Conservation (phyloP, 805 yeast species). For the Candida rishiriensis region DNA sequence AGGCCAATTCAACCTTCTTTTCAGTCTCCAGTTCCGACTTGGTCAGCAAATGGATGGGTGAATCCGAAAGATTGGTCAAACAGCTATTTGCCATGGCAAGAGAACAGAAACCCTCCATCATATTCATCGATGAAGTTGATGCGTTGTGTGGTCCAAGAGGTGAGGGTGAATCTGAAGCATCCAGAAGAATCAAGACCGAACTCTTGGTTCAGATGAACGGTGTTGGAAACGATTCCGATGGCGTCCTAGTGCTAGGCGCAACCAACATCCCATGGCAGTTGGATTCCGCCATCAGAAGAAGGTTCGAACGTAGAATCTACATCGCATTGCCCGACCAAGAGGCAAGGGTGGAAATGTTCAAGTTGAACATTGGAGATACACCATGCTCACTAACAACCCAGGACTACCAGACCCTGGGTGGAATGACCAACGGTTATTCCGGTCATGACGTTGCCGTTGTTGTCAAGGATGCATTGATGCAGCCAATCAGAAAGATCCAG, state of each 20-base stretch:
- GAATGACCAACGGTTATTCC: conserved; percentile 94
- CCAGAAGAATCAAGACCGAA: conserved; percentile 93
- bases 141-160: conserved; percentile 98
- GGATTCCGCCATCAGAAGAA: conserved; percentile 94
- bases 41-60: conserved; percentile 99
- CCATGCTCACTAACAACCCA: conserved; percentile 72
- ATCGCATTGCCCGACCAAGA: conserved; percentile 93
- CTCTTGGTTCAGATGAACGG: conserved; percentile 98
- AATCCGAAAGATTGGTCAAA: conserved; percentile 91
- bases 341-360: conserved; percentile 91
- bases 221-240: conserved; percentile 90
- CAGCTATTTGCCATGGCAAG: conserved; percentile 95
- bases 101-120: conserved; percentile 91
- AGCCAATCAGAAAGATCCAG: conserved; percentile 93
- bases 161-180: conserved; percentile 95
- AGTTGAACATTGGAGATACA: conserved; percentile 84
- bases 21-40: conserved; percentile 94
- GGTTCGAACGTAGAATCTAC: conserved; percentile 93
- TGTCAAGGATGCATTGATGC: conserved; percentile 96
- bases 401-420: conserved; percentile 76
- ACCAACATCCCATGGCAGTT: conserved; percentile 99
- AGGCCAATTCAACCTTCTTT: conserved; percentile 94
- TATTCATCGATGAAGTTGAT: conserved; percentile 96
- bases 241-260: conserved; percentile 93
- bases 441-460: conserved; percentile 97